These are phyloP conservation scores for Quercus wislizeni DNA, from an alignment of 306 rosid species.

Conservation along the genomic window DNA sequence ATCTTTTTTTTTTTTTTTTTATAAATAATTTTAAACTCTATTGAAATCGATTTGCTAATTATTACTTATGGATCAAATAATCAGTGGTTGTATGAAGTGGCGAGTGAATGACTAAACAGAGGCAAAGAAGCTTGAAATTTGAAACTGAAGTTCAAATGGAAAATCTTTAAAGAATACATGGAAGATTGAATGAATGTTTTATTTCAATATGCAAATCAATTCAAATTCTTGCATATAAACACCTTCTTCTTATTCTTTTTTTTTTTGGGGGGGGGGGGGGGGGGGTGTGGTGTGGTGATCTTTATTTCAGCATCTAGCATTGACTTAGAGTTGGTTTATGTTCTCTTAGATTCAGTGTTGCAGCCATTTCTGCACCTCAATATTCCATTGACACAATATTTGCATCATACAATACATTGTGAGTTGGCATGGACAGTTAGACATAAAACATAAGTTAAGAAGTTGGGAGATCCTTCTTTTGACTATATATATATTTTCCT, in stretches of 20 bases:
- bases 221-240: not conserved
- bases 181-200: not conserved
- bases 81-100: not conserved
- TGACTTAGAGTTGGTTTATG: not conserved
- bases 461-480: conserved; percentile 19
- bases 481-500: conserved; percentile 12
- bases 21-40: not conserved
- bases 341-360: not conserved
- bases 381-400: not conserved
- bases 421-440: not conserved
- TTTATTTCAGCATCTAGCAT: too few species aligned
- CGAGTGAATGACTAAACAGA: not conserved
- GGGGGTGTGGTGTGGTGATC: too few species aligned
- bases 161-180: not conserved
- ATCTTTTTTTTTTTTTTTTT: conserved; percentile 1
- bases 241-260: not conserved
- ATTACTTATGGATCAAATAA: not conserved
- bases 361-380: not conserved
- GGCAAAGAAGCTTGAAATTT: not conserved
- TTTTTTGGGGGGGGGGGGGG: not conserved
- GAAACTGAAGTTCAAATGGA: not conserved
- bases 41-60: conserved; percentile 8
- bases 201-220: not conserved
- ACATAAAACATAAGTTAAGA: not conserved
- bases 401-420: not conserved